These are phyloP conservation scores for Talaromyces trachyspermus DNA, from an alignment of 495 filamentous ascomycete genomes.

Conservation along the genomic window DNA sequence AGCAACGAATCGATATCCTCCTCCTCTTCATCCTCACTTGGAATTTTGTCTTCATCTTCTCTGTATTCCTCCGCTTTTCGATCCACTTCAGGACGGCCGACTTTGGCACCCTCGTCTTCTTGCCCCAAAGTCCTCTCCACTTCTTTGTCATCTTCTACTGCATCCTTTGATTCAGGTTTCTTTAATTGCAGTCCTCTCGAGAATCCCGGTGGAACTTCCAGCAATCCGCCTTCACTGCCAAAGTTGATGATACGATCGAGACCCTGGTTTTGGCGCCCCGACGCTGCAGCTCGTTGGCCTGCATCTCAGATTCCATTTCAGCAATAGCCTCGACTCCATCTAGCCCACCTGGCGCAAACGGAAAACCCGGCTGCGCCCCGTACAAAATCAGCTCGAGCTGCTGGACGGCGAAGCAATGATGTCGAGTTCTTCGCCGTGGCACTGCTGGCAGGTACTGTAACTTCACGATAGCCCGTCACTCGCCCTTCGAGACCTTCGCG, in stretches of 20 bases:
- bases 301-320: slow-evolving; percentile 59
- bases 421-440: slow-evolving; percentile 96
- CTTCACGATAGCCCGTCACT: slow-evolving; percentile 90
- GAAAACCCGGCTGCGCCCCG: slow-evolving; percentile 89
- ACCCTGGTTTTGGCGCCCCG: slow-evolving; percentile 29
- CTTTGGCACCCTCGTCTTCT: slow-evolving; percentile 38
- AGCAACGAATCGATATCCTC: slow-evolving; percentile 89
- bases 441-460: slow-evolving; percentile 83
- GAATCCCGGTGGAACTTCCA: slow-evolving; percentile 80
- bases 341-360: slow-evolving; percentile 87
- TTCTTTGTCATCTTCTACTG: slow-evolving; percentile 56
- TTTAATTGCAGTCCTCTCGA: slow-evolving; percentile 67
- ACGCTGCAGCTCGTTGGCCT: slow-evolving; percentile 34
- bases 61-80: slow-evolving; percentile 18
- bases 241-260: slow-evolving; percentile 80
- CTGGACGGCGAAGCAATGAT: slow-evolving; percentile 79
- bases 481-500: slow-evolving; percentile 88
- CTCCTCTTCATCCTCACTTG: slow-evolving; percentile 45
- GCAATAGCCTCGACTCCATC: slow-evolving; percentile 80
- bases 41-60: slow-evolving; percentile 32
- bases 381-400: slow-evolving; percentile 83
- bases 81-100: slow-evolving; percentile 22
- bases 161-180: slow-evolving; percentile 49
- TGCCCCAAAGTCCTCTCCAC: slow-evolving; percentile 67
- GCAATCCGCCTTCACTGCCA: slow-evolving; percentile 64